Base-by-base conservation (phyloP, 495 filamentous ascomycete genomes). In the Penicillium ochrochloron region DNA sequence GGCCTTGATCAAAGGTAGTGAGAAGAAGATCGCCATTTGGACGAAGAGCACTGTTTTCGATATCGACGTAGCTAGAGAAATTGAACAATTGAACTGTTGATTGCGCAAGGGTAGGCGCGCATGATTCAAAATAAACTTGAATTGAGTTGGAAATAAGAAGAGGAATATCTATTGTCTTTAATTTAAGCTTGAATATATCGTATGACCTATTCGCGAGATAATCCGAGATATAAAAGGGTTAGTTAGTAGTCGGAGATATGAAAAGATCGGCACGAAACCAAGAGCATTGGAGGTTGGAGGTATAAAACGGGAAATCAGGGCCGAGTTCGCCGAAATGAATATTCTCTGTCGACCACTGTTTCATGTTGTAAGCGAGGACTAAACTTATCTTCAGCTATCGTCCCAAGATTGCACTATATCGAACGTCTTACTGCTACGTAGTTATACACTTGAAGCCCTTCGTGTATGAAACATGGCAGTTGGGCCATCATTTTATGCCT, bases 31-130 rank as follows among this genome's bases (percentile, higher is more conserved):
- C 62, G 56, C 81, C 78, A 65, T 84, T 82, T 3, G 78, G 66
- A 14, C 80, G 80, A 46, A 82, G 71, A 39, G 73, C 75, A 48
- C 82, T 72, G 69, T 83, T 83, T 48, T 83, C 80, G 60, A 82
- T 63, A 67, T 71, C 75, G 17, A 71, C 61, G 14, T 21, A 23
- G 42, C 27, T 66, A 25, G 71, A 62, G 62, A 74, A 74, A 52
- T 65, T 65, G 63, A 63, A 73, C 29, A 73, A 44, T 57, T 66
- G 63, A 21, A 48, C 65, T 23, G 60, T 59, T 2, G 42, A 29
- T 42, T 64, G 53, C 41, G 63, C 61, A 17, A 66, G 31, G 27
- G 57, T 17, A n/a, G 50, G 29, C 14, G 12, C 29, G 50, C 50
- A 53, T 53, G 53, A 15, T 56, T 33, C 5, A n/a, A 35, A 35